Base-by-base conservation (phyloP, 2,329 filamentous ascomycete genomes). In the Alternaria gaisen region DNA sequence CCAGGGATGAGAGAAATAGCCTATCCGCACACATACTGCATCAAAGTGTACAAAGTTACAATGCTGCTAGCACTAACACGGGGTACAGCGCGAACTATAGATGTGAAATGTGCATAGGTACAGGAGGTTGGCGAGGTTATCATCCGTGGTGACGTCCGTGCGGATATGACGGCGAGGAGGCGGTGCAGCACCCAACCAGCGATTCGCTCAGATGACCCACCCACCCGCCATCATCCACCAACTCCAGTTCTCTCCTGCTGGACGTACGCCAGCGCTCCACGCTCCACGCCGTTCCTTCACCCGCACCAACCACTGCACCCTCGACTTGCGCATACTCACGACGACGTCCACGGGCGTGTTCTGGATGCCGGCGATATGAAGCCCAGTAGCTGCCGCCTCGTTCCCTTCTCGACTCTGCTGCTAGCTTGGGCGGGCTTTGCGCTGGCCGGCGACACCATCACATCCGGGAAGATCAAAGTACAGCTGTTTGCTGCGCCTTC, bases 401-500 rank as follows among this genome's bases (percentile, higher is more conserved):
- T 62, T 34, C 42, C 52, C n/a, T 30, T 40, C 14, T 44, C 56
- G 4, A 48, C 60, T 18, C 24, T 58, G 9, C 44, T 61, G 30
- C 41, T 65, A 46, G 59, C 61, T 12, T 55, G 43, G 43, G 43
- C 53, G 9, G 34, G 41, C 34, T 10, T 60, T 10, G 63, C 51
- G 14, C 46, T 48, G 6, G 65, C 68, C 43, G 60, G 59, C 48
- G 68, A 74, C 38, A 60, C 66, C 34, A 67, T 77, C 12, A 66
- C 64, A 4, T 51, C 61, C 5, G 54, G 56, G 28, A 69, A 70
- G 32, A 77, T 78, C 65, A 77, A 75, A 59, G 74, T 78, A 5
- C 76, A 76, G 53, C 54, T 78, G 6, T 78, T 75, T 48, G 75
- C 74, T 6, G 56, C 66, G 24, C 72, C 74, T 1, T 70, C 74